These are phyloP conservation scores for Babesia ovata DNA, from an alignment of 169 alveolate species.

Conservation along the genomic window DNA sequence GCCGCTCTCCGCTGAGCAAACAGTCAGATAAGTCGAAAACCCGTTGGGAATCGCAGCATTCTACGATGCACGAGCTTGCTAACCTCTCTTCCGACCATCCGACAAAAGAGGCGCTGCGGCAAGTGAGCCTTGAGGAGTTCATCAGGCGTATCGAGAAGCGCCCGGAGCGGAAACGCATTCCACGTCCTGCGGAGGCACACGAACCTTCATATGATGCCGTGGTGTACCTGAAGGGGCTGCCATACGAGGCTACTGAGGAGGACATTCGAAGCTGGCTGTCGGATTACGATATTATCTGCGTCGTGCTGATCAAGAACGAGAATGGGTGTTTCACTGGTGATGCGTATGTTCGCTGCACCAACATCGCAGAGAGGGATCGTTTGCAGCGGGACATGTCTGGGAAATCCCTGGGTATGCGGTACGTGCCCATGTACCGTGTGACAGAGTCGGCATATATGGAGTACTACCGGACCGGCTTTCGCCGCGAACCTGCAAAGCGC, in stretches of 20 bases:
- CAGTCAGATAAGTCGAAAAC: not conserved
- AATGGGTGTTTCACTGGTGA: constrained; percentile 70
- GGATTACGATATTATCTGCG: constrained; percentile 39
- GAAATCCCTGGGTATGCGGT: constrained; percentile 47
- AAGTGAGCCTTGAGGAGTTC: constrained; percentile 39
- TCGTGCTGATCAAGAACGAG: constrained; percentile 53
- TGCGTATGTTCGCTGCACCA: constrained; percentile 65
- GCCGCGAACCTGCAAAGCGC: constrained; percentile 56
- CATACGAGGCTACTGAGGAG: constrained; percentile 51
- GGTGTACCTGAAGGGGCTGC: constrained; percentile 60
- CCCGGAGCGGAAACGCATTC: constrained; percentile 47
- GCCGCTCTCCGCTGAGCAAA: not conserved
- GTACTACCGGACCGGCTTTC: constrained; percentile 61
- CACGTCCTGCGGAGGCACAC: constrained; percentile 42
- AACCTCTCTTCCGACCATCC: constrained; percentile 10
- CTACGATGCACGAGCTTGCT: constrained; percentile 29
- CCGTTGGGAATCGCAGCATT: constrained; percentile 8
- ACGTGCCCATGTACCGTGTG: constrained; percentile 54
- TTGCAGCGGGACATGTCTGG: constrained; percentile 58
- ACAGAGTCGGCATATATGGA: constrained; percentile 64
- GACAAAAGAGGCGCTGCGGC: constrained; percentile 28
- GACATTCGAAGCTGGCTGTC: constrained; percentile 49
- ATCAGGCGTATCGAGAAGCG: constrained; percentile 26
- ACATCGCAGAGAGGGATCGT: constrained; percentile 38
- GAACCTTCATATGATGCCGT: constrained; percentile 58